Conservation (phyloP, 345 rosid species). For the Jatropha curcas region DNA sequence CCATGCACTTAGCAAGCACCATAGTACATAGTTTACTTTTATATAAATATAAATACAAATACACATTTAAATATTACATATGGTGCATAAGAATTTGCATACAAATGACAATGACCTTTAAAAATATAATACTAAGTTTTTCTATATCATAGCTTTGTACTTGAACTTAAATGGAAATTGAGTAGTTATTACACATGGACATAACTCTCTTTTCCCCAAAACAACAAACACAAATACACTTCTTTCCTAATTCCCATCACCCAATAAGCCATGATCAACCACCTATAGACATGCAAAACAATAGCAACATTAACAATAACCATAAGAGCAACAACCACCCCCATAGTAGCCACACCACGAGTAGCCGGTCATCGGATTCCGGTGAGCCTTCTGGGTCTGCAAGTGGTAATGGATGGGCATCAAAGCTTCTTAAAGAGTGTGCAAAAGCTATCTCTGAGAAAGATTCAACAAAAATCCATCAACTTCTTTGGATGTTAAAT, state of each 20-base stretch:
- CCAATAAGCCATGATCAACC: constrained; percentile 14
- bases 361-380: constrained; percentile 53
- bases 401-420: constrained; percentile 49
- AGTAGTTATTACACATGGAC: constrained; percentile 41
- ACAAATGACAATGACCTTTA: constrained; percentile 5
- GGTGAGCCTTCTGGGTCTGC: constrained; percentile 28
- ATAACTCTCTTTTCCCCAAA: constrained; percentile 34
- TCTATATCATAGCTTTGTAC: constrained; percentile 26
- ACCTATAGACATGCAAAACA: constrained; percentile 41
- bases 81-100: constrained; percentile 8
- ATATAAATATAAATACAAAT: too few species aligned
- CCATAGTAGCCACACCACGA: constrained; percentile 48
- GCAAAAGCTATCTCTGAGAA: constrained; percentile 71
- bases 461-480: constrained; percentile 62
- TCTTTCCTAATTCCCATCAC: constrained; percentile 21
- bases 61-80: not conserved
- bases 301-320: constrained; percentile 17
- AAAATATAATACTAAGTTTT: constrained; percentile 21
- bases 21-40: not conserved
- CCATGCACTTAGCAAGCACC: not conserved
- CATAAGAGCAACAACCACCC: constrained; percentile 14
- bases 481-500: constrained; percentile 75
- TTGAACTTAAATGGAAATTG: constrained; percentile 33
- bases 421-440: constrained; percentile 61
- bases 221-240: constrained; percentile 15